Percentiles rank a stretch among this genome's conserved stretches.
Conservation (phyloP, 1,139 yeast species). For the Cylindricascospora bacillispora region DNA sequence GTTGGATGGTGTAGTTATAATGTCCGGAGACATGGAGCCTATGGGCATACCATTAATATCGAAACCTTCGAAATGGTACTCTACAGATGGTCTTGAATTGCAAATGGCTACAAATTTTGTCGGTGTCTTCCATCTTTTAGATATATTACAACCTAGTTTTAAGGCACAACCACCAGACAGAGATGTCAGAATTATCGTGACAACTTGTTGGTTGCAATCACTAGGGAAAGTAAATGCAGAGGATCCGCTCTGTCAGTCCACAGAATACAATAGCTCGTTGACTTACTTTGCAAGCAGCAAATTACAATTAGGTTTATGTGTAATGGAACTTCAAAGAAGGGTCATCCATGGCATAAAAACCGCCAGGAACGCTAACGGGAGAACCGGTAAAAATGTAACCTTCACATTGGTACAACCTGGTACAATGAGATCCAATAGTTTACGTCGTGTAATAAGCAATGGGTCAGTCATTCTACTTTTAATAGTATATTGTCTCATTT, state of each 20-base stretch:
- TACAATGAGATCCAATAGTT: conserved; percentile 73
- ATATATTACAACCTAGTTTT: conserved; percentile 66
- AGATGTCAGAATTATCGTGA: conserved; percentile 68
- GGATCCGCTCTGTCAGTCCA: conserved; percentile 56
- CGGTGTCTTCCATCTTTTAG: conserved; percentile 68
- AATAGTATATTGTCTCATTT: conserved; percentile 40
- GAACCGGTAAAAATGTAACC: conserved; percentile 50
- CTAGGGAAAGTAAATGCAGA: conserved; percentile 50
- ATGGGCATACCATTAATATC: conserved; percentile 25
- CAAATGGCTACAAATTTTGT: conserved; percentile 78
- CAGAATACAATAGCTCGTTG: conserved; percentile 59
- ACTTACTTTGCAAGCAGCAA: conserved; percentile 73
- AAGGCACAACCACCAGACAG: conserved; percentile 88
- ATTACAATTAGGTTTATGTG: conserved; percentile 59
- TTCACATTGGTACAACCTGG: conserved; percentile 87
- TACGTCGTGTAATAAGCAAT: conserved; percentile 63
- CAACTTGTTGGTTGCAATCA: conserved; percentile 67
- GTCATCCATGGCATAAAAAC: conserved; percentile 31
- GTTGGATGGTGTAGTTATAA: conserved; percentile 75
- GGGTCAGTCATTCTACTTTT: conserved; percentile 66
- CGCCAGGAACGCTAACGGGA: conserved; percentile 25
- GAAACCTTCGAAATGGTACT: conserved; percentile 35
- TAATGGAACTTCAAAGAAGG: conserved; percentile 59
- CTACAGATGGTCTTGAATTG: conserved; percentile 71
- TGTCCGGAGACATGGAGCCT: conserved; percentile 79